These are phyloP conservation scores for Yamadazyma taylorii DNA, from an alignment of 1,139 yeast genomes.

Conservation along the genomic window DNA sequence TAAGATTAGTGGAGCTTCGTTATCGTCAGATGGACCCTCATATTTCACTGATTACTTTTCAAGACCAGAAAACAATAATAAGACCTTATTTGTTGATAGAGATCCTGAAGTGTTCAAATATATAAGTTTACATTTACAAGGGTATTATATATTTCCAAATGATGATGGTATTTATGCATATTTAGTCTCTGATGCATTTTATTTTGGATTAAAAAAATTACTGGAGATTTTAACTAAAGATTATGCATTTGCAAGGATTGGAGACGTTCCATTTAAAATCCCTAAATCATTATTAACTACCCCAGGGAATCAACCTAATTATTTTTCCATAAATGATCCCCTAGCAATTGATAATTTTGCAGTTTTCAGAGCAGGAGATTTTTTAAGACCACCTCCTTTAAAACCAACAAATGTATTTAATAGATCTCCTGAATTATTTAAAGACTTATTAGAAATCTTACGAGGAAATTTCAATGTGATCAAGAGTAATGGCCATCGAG, in stretches of 20 bases:
- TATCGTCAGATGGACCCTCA: conserved; percentile 77
- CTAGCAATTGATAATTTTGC: conserved; percentile 48
- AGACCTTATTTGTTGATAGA: conserved; percentile 69
- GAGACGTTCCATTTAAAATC: conserved; percentile 59
- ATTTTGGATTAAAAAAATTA: conserved; percentile 64
- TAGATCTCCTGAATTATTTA: conserved; percentile 58
- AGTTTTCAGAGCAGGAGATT: conserved; percentile 35
- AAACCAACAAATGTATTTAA: conserved; percentile 53
- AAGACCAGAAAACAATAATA: conserved; percentile 35
- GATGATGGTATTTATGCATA: conserved; percentile 62
- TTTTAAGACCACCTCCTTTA: conserved; percentile 78
- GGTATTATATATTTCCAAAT: conserved; percentile 61
- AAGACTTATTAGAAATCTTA: conserved; percentile 56
- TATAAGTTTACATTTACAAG: conserved; percentile 74
- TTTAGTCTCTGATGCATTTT: conserved; percentile 70
- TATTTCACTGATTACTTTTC: conserved; percentile 55
- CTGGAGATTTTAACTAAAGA: conserved; percentile 49
- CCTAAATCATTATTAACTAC: conserved; percentile 51
- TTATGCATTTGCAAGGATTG: conserved; percentile 59
- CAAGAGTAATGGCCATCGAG: conserved; percentile 53
- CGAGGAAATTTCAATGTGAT: conserved; percentile 54
- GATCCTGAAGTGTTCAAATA: conserved; percentile 68
- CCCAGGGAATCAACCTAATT: conserved; percentile 77
- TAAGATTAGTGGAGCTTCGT: conserved; percentile 73
- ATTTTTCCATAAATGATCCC: conserved; percentile 63